Base-by-base conservation (phyloP, 345 rosid genomes). In the Euphorbia tirucalli region DNA sequence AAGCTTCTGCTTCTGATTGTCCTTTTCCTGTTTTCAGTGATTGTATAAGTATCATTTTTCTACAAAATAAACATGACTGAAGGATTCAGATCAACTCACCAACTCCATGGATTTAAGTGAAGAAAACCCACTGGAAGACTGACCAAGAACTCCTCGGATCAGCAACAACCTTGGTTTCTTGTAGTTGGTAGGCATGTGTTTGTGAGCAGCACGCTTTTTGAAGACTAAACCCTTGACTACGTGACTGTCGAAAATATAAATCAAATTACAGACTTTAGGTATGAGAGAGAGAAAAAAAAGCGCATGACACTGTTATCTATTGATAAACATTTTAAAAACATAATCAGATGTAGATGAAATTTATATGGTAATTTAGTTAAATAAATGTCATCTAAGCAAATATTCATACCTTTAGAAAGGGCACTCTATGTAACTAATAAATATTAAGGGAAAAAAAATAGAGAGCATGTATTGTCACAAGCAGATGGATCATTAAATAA, bases 141-240 rank as follows among this genome's bases (percentile, higher is more conserved):
- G 88, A 48, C 99, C 97, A 32, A 92, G 87, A 68, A 65, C 83
- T 24, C 98, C 99, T 66, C 62, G 75, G 55, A 95, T 80, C 79
- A 95, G 76, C 77, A 95, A 83, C 80, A 95, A 78, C 79, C 74
- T 88, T 31, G 99, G 97, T 59, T 83, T 89, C 75, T 86, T 87
- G 85, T 83, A 90, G 49, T 73, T 74, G 30, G 97, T 92, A 10
- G 88, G 85, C 99, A 95, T 95, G 85, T 89, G 98, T 81, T 95
- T 95, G 87, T 86, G 99, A 63, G 99, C 97, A 43, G 93, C 98
- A 84, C 74, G 93, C 86, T 92, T 95, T 76, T 95, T 92, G 68
- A 95, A 95, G 70, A 92, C 99, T 83, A 88, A 78, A 61, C 99
- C 99, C 76, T 77, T 86, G 75, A 95, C 82, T 67, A 95, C 83